phyloP scores from a whole-genome alignment of 2,329 filamentous ascomycete genomes.

The Fusarium equiseti region DNA sequence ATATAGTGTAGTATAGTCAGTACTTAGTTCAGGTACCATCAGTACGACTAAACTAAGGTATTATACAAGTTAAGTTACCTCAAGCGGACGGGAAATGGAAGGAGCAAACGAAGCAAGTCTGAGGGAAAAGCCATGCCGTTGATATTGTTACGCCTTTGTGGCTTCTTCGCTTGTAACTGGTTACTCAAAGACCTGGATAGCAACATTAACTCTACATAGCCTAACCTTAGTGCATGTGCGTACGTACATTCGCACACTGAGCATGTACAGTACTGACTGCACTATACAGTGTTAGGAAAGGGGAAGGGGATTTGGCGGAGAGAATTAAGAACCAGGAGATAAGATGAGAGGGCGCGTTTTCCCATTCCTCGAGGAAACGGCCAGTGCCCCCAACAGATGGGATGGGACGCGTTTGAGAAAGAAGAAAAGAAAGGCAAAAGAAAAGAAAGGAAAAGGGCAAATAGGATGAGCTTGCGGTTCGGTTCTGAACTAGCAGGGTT shows the following conservation, averaged over 20 bases:
- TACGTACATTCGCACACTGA: neutral
- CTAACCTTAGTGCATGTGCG: conserved; percentile 3
- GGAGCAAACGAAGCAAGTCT: conserved; percentile 10
- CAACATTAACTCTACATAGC: conserved; percentile 17
- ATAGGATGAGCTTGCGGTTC: conserved; percentile 3
- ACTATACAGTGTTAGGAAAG: neutral
- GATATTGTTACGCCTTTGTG: conserved; percentile 7
- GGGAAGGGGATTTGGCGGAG: conserved; percentile 7
- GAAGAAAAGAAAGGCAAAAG: conserved; percentile 9
- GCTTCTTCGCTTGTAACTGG: conserved; percentile 19
- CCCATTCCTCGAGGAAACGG: conserved; percentile 20
- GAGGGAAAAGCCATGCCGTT: conserved; percentile 12
- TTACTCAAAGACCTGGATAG: conserved; percentile 25
- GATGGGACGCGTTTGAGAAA: neutral
- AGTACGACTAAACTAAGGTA: neutral
- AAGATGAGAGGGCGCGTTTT: conserved; percentile 8
- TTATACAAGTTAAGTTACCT: conserved; percentile 2
- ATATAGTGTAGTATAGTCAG: neutral
- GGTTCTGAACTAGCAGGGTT: conserved; percentile 10
- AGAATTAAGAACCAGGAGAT: neutral
- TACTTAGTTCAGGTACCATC: neutral
- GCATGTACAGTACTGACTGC: neutral
- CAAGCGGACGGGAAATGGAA: conserved; percentile 1
- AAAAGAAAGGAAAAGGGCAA: conserved; percentile 3
- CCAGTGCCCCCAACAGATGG: neutral